Conservation (phyloP, 2,329 filamentous ascomycete genomes). For the Fusarium globosum region DNA sequence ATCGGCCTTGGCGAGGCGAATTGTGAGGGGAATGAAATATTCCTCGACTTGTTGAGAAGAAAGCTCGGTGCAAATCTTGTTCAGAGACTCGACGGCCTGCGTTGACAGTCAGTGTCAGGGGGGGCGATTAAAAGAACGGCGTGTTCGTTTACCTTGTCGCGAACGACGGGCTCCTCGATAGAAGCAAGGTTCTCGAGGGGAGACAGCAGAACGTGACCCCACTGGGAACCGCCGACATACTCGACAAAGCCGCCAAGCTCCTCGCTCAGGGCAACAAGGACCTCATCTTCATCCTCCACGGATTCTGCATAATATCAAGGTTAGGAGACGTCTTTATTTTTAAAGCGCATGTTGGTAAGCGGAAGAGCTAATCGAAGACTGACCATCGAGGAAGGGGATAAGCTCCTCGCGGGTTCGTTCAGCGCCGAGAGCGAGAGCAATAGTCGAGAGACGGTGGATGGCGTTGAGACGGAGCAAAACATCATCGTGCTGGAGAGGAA, state of each 20-base stretch:
- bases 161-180: slow-evolving; percentile 96
- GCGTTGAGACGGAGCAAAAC: slow-evolving; percentile 97
- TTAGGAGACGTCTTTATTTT: slow-evolving; percentile 34
- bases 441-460: slow-evolving; percentile 97
- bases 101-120: slow-evolving; percentile 9
- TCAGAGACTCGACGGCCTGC: slow-evolving; percentile 97
- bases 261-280: slow-evolving; percentile 95
- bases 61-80: slow-evolving; percentile 97
- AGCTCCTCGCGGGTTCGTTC: slow-evolving; percentile 98
- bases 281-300: slow-evolving; percentile 98
- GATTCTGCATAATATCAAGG: slow-evolving; percentile 73
- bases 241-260: slow-evolving; percentile 97
- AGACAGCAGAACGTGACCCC: slow-evolving; percentile 94
- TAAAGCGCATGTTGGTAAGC: slow-evolving; percentile 23
- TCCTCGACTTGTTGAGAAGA: slow-evolving; percentile 95
- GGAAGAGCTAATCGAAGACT: slow-evolving; percentile 54
- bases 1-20: slow-evolving; percentile 97
- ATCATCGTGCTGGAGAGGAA: slow-evolving; percentile 85
- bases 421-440: slow-evolving; percentile 93
- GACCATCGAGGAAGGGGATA: slow-evolving; percentile 98
- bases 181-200: slow-evolving; percentile 97
- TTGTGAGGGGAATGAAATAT: slow-evolving; percentile 94
- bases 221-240: slow-evolving; percentile 94
- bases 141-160: slow-evolving; percentile 81
- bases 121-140: slow-evolving; percentile 26